phyloP scores from a whole-genome alignment of 108 stramenopile species.

The Fistulifera solaris region DNA sequence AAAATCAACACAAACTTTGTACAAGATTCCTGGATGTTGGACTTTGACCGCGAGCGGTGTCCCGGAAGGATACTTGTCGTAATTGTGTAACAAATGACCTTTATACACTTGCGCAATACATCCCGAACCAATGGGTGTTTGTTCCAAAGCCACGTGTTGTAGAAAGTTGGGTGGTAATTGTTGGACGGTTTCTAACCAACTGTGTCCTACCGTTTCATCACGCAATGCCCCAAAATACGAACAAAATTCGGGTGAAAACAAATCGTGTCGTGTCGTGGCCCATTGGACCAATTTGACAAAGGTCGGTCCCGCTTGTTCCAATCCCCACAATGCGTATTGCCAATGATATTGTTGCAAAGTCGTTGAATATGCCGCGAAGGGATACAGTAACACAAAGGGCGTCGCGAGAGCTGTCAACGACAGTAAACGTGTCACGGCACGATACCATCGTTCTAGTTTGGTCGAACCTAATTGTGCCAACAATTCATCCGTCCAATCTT shows the following conservation, averaged over 20 bases:
- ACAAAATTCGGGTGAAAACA: constrained; percentile 77
- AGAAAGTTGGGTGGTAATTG: constrained; percentile 30
- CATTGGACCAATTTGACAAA: constrained; percentile 89
- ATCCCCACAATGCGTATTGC: constrained; percentile 77
- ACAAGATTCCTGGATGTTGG: constrained; percentile 77
- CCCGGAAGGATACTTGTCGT: constrained; percentile 36
- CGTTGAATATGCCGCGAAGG: constrained; percentile 25
- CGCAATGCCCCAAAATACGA: constrained; percentile 77
- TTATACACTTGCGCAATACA: constrained; percentile 89
- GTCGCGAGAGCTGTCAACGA: constrained; percentile 23
- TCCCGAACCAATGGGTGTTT: constrained; percentile 70
- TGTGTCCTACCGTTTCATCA: constrained; percentile 74
- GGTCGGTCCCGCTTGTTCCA: constrained; percentile 85
- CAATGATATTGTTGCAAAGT: constrained; percentile 35
- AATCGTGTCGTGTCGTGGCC: constrained; percentile 83
- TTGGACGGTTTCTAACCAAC: constrained; percentile 55
- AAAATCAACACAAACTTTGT: constrained; percentile 83
- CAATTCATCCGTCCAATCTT: constrained; percentile 44
- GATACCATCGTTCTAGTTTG: constrained; percentile 24
- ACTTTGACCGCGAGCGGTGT: constrained; percentile 81
- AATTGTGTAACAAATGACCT: constrained; percentile 21
- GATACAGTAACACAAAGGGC: constrained; percentile 21
- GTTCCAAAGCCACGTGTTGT: constrained; percentile 32
- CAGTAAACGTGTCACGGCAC: constrained; percentile 30
- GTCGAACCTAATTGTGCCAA: constrained; percentile 36